Percentiles rank a stretch among this genome's conserved stretches.
Conservation (phyloP, 2,329 filamentous ascomycete species). For the Fusarium floridanum region DNA sequence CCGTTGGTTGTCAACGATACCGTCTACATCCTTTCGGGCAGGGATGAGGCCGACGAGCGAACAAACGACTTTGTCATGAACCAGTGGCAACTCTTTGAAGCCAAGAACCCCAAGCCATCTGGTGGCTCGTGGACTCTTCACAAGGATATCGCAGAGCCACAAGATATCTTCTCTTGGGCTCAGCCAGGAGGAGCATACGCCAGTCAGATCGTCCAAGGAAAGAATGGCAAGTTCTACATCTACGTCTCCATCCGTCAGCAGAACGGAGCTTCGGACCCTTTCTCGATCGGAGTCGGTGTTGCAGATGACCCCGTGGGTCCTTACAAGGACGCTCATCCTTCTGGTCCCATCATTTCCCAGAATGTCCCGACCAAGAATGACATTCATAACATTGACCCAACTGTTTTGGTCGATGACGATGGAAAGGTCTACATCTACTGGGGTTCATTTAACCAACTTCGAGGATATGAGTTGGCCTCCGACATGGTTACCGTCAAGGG, state of each 20-base stretch:
- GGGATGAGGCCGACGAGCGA: constrained; percentile 48
- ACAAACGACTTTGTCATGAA: constrained; percentile 53
- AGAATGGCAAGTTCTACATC: constrained; percentile 53
- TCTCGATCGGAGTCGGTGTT: constrained; percentile 56
- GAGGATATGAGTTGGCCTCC: constrained; percentile 49
- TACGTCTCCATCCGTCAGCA: constrained; percentile 52
- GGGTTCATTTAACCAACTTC: constrained; percentile 54
- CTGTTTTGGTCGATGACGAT: constrained; percentile 53
- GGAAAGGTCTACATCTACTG: constrained; percentile 54
- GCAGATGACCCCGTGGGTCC: constrained; percentile 52
- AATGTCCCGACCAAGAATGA: constrained; percentile 48
- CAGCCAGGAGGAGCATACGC: constrained; percentile 51
- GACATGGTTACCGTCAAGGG: constrained; percentile 54
- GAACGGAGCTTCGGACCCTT: constrained; percentile 48
- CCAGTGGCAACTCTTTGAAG: constrained; percentile 53
- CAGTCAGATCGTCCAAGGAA: constrained; percentile 51
- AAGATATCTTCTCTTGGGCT: constrained; percentile 53
- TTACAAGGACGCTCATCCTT: constrained; percentile 51
- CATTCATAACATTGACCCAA: constrained; percentile 58
- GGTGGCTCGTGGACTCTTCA: constrained; percentile 52
- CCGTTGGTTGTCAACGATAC: constrained; percentile 54
- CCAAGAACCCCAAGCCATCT: constrained; percentile 46
- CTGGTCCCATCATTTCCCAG: constrained; percentile 54
- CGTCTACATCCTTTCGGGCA: constrained; percentile 53
- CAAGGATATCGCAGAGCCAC: constrained; percentile 47